Base-by-base conservation (phyloP, 1,284 basidiomycete species). In the Naganishia albida region DNA sequence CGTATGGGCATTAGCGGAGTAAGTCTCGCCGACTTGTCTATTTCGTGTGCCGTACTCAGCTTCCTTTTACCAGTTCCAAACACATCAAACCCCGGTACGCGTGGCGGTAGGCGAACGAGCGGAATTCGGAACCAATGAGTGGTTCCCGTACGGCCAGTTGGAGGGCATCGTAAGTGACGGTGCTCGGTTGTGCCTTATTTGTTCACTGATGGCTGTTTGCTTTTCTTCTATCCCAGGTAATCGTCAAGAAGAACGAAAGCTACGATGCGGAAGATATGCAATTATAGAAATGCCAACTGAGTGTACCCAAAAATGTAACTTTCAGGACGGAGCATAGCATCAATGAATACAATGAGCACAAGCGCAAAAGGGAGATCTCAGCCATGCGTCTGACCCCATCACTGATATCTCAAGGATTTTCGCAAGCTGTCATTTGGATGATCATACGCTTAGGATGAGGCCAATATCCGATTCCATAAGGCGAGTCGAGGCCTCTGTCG, bases 101-200 rank as follows among this genome's bases (percentile, higher is more conserved):
- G 81, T 99, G 64, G 94, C 91, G 2, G 95, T 93, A 63, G 90
- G 87, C 16, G 95, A 99, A 75, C 84, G 96, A 52, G 93, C 91
- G 3, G 96, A 99, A 80, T 80, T 99, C 71, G 96, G 91, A 18
- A 98, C 94, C 34, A 96, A 98, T 78, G 95, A 99, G 81, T 98
- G 85, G 78, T 90, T 98, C 73, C 88, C 93, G 10, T 99, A 90
- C 77, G 85, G 87, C 55, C 90, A 93, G 42, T 82, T 96, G 59
- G 94, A 97, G 78, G 91, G 93, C 67, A 89, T 95, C 52, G 57
- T 67, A 34, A 59, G 55, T 66, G 6, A 16, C 6, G 8, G 12
- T 13, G 12, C 12, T 12, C 43, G 18, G 6, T 12, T 10, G 38
- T 49, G n/a, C 3, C 16, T 23, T 46, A 10, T 44, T 28, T 18